Conservation (phyloP, 495 filamentous ascomycete genomes). For the Xylaria acuta region DNA sequence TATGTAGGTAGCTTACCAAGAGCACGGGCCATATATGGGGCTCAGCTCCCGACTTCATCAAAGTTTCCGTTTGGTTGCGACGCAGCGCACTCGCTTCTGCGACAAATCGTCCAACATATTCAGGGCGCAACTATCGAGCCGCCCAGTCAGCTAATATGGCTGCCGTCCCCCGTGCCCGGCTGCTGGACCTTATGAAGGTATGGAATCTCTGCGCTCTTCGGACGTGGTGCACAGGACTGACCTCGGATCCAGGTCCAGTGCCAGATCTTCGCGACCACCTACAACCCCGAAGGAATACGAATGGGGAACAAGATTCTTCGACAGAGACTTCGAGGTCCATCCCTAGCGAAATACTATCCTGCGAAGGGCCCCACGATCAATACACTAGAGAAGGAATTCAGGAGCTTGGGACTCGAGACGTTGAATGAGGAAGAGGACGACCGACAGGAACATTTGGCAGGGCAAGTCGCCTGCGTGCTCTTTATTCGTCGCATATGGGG, state of each 20-base stretch:
- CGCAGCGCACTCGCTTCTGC: not conserved
- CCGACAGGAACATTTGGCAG: constrained; percentile 75
- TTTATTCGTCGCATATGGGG: constrained; percentile 21
- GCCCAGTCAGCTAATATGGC: constrained; percentile 61
- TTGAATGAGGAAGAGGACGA: constrained; percentile 79
- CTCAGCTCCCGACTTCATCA: constrained; percentile 11
- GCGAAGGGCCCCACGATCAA: constrained; percentile 70
- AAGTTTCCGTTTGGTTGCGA: not conserved
- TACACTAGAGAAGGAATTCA: constrained; percentile 70
- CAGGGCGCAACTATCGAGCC: not conserved
- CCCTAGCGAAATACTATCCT: constrained; percentile 86
- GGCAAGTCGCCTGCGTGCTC: constrained; percentile 53
- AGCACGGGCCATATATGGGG: constrained; percentile 13
- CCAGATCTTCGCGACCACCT: constrained; percentile 87
- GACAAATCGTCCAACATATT: not conserved
- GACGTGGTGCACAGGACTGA: not conserved
- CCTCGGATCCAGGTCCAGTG: constrained; percentile 71
- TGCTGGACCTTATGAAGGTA: constrained; percentile 84
- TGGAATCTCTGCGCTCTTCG: not conserved
- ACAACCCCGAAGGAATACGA: constrained; percentile 81
- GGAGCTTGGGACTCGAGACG: constrained; percentile 60
- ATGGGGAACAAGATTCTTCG: constrained; percentile 88
- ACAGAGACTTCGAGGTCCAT: constrained; percentile 78
- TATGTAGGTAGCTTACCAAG: not conserved
- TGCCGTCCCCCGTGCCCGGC: constrained; percentile 66